Evolutionary conservation across 148 eudicot species (phyloP), one percentile per base, ranked within the genome.

Genomic region (Vaccinium darrowii): DNA sequence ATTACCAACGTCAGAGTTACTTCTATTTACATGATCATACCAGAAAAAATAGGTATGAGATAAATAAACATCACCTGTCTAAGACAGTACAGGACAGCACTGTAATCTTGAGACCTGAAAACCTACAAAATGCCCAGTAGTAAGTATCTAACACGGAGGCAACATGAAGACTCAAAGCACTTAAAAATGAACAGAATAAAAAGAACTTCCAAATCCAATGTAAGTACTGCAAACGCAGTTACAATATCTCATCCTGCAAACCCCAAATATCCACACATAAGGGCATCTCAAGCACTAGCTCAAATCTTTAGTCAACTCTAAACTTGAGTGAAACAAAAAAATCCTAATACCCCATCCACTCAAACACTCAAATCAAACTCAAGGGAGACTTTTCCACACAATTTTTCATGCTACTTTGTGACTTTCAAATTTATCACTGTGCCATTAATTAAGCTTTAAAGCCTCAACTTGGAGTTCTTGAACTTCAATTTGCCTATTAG

Each of bases 101-200:
- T 96, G 88, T 96, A 96, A 76, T 96, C 99, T 83, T 94, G 97
- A n/a, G 99, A 96, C 90, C 99, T 93, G 91, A 96, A 96, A 80
- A 96, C 92, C 99, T 94, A 89, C 81, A 74, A 25, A 63, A 60
- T 7, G 16, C 30, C 30, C 25, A 75, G 23, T 16, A 56, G 50
- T 14, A 62, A 78, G 21, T 36, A 78, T 36, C 63, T 65, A 62
- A 63, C 18, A 30, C 4, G n/a, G 27, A 78, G 12, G 5, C 33
- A 80, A 80, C 25, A 33, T 13, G 53, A 18, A 80, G 83, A 53
- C 52, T 58, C 73, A 80, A 43, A 62, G 18, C 33, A 80, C 83
- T 62, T 60, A 72, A 80, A 9, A 69, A 52, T 33, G 54, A 60
- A 80, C 21, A 10, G n/a, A 80, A 80, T 15, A 10, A 30, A 79